Percentiles rank a stretch among this genome's conserved stretches.
phyloP scores from a whole-genome alignment of 495 filamentous ascomycete genomes.

The Hypoxylon rickii region DNA sequence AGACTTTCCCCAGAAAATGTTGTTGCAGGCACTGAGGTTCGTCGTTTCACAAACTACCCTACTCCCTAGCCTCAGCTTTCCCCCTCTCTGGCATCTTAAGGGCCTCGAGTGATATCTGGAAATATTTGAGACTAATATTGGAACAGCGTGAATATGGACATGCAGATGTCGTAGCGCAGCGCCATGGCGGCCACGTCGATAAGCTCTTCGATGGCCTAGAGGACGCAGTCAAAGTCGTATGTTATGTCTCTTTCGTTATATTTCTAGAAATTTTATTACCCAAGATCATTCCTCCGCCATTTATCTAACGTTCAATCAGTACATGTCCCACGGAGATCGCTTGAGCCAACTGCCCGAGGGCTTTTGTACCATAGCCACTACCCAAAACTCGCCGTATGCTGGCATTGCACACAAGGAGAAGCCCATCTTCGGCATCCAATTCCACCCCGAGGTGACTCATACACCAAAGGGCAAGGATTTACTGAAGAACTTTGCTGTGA shows the following conservation, averaged over 20 bases:
- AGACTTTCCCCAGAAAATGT: conserved; percentile 70
- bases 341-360: conserved; percentile 69
- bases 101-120: no score
- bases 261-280: not conserved
- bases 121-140: not conserved
- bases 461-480: conserved; percentile 66
- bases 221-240: conserved; percentile 54
- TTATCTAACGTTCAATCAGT: conserved; percentile 49
- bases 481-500: conserved; percentile 78
- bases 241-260: not conserved
- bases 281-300: not conserved
- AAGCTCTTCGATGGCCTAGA: conserved; percentile 72
- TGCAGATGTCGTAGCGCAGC: conserved; percentile 55
- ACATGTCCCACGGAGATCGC: conserved; percentile 91
- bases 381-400: conserved; percentile 75
- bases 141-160: conserved; percentile 69
- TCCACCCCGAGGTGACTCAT: conserved; percentile 86
- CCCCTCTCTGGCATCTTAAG: no score
- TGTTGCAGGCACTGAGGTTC: conserved; percentile 62
- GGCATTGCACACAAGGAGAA: conserved; percentile 77
- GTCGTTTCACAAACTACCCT: not conserved
- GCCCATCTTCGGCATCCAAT: conserved; percentile 77
- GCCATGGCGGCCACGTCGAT: conserved; percentile 62
- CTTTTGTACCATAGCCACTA: conserved; percentile 74
- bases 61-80: no score